phyloP scores from a whole-genome alignment of 495 filamentous ascomycete genomes.

The Bombardia bombarda region DNA sequence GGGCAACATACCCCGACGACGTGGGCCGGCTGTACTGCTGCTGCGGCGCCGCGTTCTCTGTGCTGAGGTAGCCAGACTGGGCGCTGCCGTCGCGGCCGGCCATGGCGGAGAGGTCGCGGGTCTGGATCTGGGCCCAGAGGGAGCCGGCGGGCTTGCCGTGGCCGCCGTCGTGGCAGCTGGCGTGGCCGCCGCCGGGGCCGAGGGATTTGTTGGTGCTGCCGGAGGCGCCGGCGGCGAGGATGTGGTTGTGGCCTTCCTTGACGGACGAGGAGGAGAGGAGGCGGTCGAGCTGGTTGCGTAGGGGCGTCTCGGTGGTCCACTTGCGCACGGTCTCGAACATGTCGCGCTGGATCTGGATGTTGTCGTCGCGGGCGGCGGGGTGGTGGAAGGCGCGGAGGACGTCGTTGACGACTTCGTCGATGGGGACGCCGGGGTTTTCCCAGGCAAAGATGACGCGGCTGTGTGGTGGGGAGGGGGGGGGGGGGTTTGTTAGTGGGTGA shows the following conservation, averaged over 20 bases:
- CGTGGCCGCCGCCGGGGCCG: slow-evolving; percentile 29
- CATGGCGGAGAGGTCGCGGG: slow-evolving; percentile 2
- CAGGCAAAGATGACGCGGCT: slow-evolving; percentile 79
- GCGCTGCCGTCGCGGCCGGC: neutral
- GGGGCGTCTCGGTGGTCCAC: slow-evolving; percentile 62
- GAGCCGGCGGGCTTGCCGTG: slow-evolving; percentile 42
- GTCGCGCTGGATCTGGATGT: slow-evolving; percentile 65
- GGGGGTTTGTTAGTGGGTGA: slow-evolving; percentile 1
- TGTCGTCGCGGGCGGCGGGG: slow-evolving; percentile 64
- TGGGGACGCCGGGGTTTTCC: slow-evolving; percentile 73
- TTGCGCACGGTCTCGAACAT: slow-evolving; percentile 79
- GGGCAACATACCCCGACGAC: slow-evolving; percentile 1
- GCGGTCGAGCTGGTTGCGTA: slow-evolving; percentile 58
- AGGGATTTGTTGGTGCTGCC: slow-evolving; percentile 16
- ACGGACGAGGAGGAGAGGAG: slow-evolving; percentile 76
- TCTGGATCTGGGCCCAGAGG: slow-evolving; percentile 43
- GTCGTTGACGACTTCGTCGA: slow-evolving; percentile 72
- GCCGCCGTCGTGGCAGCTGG: slow-evolving; percentile 27
- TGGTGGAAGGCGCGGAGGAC: slow-evolving; percentile 79
- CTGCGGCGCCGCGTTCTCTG: neutral
- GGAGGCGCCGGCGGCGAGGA: slow-evolving; percentile 11
- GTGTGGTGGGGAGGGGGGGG: no score
- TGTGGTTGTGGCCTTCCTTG: slow-evolving; percentile 67
- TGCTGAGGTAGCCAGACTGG: slow-evolving; percentile 1
- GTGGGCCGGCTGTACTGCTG: slow-evolving; percentile 1